Evolutionary conservation across 1,284 basidiomycete genomes (phyloP).

Genomic region (Termitomyces sp.): DNA sequence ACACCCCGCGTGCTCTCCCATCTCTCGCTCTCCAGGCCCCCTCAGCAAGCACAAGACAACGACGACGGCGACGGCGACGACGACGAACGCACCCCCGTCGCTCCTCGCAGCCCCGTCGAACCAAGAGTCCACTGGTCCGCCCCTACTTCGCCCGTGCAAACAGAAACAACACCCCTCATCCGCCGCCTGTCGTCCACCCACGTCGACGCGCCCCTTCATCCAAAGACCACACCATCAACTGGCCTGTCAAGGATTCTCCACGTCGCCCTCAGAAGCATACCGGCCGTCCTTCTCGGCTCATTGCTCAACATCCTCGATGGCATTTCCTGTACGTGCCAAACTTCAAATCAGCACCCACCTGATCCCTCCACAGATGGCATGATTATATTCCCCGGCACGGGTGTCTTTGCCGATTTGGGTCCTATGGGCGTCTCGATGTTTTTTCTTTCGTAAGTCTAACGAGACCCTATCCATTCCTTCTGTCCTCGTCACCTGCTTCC

Average conservation of each 20-base stretch:
- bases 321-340: slow-evolving; percentile 68
- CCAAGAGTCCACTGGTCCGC: too few relatives aligned
- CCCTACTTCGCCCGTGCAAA: background rate
- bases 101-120: background rate
- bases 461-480: too few relatives aligned
- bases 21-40: too few relatives aligned
- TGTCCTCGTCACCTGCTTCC: background rate
- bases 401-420: slow-evolving; percentile 79
- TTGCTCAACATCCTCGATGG: slow-evolving; percentile 93
- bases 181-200: background rate
- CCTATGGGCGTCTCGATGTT: slow-evolving; percentile 94
- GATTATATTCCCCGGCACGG: slow-evolving; percentile 87
- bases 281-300: slow-evolving; percentile 83
- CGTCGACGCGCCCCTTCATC: too few relatives aligned
- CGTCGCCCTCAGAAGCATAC: slow-evolving; percentile 48
- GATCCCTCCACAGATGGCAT: slow-evolving; percentile 56
- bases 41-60: too few relatives aligned
- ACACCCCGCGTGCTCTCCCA: too few relatives aligned
- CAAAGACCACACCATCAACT: too few relatives aligned
- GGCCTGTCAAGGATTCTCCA: too few relatives aligned
- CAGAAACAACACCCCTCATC: slow-evolving; percentile 16
- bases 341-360: background rate
- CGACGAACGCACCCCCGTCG: slow-evolving; percentile 14
- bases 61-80: slow-evolving; percentile 12
- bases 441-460: slow-evolving; percentile 66